phyloP scores from a whole-genome alignment of 352 stramenopile genomes.

The Pythium folliculosum region DNA sequence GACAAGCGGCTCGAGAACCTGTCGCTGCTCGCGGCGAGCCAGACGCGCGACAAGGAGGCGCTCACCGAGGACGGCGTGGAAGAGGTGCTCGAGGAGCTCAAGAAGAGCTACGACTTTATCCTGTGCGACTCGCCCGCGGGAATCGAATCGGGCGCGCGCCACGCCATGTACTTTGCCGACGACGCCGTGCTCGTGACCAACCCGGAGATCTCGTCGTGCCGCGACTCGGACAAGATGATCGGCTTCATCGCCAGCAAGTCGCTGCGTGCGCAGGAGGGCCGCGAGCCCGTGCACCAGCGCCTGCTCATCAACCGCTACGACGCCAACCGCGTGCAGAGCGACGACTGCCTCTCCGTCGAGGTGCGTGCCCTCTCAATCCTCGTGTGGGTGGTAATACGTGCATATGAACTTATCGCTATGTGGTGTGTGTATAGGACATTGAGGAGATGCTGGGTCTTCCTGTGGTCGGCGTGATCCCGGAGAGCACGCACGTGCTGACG shows the following conservation, averaged over 20 bases:
- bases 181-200: constrained; percentile 95
- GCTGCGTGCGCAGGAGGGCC: constrained; percentile 76
- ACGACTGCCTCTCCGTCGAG: constrained; percentile 89
- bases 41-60: constrained; percentile 91
- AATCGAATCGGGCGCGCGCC: constrained; percentile 88
- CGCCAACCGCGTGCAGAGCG: constrained; percentile 84
- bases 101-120: constrained; percentile 88
- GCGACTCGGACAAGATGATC: constrained; percentile 96
- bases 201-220: constrained; percentile 90
- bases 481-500: constrained; percentile 89
- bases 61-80: constrained; percentile 90
- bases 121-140: constrained; percentile 89
- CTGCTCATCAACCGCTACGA: constrained; percentile 93
- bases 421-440: constrained; percentile 63
- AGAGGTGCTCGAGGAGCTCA: constrained; percentile 80
- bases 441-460: constrained; percentile 91
- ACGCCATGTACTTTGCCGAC: constrained; percentile 94
- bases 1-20: constrained; percentile 88
- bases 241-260: constrained; percentile 92
- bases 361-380: constrained; percentile 26
- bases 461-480: constrained; percentile 90
- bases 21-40: constrained; percentile 86
- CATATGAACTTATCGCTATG: neutral
- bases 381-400: neutral
- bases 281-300: constrained; percentile 73